Conservation (phyloP, 2,329 filamentous ascomycete species). For the Fusarium temperatum region DNA sequence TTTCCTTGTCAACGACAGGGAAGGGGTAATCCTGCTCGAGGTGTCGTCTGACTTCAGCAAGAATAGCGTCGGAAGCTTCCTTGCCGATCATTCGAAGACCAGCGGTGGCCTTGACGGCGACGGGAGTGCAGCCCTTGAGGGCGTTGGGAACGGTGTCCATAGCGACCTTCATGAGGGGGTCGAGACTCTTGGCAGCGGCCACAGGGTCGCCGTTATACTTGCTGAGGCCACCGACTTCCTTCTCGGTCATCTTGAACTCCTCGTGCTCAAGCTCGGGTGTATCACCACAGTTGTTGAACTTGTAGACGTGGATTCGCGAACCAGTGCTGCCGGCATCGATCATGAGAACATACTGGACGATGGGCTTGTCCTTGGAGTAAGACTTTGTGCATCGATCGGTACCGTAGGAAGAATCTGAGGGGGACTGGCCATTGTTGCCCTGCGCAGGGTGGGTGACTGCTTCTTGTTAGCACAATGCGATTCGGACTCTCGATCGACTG, state of each 20-base stretch:
- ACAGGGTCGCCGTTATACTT: constrained; percentile 87
- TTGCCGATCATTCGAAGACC: constrained; percentile 87
- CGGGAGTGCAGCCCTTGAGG: constrained; percentile 88
- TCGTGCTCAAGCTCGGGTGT: constrained; percentile 96
- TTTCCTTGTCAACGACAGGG: constrained; percentile 86
- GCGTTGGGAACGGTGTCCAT: constrained; percentile 85
- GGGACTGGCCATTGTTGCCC: constrained; percentile 58
- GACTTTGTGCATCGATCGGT: constrained; percentile 84
- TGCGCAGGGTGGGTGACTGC: constrained; percentile 39
- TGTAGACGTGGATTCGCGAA: constrained; percentile 97
- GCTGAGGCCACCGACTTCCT: constrained; percentile 84
- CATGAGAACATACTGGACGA: constrained; percentile 98
- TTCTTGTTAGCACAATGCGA: constrained; percentile 10
- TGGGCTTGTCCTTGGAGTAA: constrained; percentile 85
- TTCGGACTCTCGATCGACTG: background rate
- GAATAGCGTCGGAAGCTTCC: constrained; percentile 83
- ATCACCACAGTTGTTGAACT: constrained; percentile 97
- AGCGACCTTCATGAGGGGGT: constrained; percentile 86
- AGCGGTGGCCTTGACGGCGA: constrained; percentile 98
- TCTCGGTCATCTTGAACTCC: constrained; percentile 92
- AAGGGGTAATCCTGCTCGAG: constrained; percentile 93
- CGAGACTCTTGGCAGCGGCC: constrained; percentile 88
- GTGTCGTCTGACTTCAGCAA: constrained; percentile 83
- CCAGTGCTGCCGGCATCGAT: constrained; percentile 98
- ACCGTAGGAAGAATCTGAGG: constrained; percentile 69